These are phyloP conservation scores for Trichoderma sp. DNA, from an alignment of 2,329 filamentous ascomycete genomes.

Conservation along the genomic window DNA sequence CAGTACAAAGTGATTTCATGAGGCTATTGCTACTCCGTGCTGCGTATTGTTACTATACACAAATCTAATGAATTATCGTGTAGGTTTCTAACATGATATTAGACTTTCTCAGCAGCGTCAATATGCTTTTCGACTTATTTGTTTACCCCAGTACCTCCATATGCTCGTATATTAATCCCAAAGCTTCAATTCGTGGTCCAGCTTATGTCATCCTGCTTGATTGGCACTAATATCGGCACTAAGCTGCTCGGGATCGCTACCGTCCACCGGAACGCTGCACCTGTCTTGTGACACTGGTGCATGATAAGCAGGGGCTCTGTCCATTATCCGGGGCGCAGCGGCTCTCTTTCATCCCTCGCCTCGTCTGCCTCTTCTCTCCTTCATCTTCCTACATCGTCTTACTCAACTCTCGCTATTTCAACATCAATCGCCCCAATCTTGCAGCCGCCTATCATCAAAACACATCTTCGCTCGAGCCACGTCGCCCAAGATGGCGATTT, in stretches of 20 bases:
- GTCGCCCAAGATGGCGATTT: constrained; percentile 57
- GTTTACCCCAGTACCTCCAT: background rate
- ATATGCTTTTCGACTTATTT: background rate
- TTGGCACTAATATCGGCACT: background rate
- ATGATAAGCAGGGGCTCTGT: constrained; percentile 16
- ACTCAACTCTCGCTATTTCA: background rate
- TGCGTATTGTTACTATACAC: background rate
- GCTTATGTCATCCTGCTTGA: background rate
- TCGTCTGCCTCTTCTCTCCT: background rate
- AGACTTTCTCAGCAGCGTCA: background rate
- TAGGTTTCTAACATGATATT: background rate
- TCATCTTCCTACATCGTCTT: background rate
- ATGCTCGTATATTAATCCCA: background rate
- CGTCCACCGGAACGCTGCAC: background rate
- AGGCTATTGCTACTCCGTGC: background rate
- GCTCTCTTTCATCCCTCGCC: background rate
- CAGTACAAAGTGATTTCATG: background rate
- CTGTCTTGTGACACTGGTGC: constrained; percentile 10
- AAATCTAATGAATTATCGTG: background rate
- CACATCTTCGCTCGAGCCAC: background rate
- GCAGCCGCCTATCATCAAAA: background rate
- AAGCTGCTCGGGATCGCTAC: constrained; percentile 2
- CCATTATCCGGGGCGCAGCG: constrained; percentile 6
- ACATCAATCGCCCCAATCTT: background rate
- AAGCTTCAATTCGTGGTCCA: background rate